Base-by-base conservation (phyloP, 495 filamentous ascomycete genomes). In the Lentithecium fluviatile region DNA sequence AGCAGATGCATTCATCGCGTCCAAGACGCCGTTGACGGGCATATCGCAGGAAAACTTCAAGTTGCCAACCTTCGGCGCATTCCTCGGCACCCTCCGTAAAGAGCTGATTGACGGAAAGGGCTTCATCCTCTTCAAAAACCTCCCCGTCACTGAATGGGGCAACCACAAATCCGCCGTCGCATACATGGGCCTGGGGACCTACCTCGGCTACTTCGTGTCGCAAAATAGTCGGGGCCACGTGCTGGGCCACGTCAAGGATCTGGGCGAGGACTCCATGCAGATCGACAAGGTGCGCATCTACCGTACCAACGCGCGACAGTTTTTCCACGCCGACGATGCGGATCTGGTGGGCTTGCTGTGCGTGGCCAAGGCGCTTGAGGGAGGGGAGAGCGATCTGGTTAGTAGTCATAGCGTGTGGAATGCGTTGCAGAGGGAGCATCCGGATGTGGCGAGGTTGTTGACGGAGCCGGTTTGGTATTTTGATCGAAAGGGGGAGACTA, bases 221-320 rank as follows among this genome's bases (percentile, higher is more conserved):
- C 91, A 96, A 69, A 96, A 96, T 75, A 83, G 84, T 7, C 82
- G 82, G 43, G 91, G 91, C n/a, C 91, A 95, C 72, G 88, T 95
- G 13, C 79, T 96, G 10, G 91, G 91, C 2, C 91, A 96, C 71
- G 91, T 95, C 70, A 91, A 95, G 74, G 89, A 95, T 74, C 79
- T 95, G 2, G 88, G 89, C 38, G 91, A 93, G 58, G 89, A 96
- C 73, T 75, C 87, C 26, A 85, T 80, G 10, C 81, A 88, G 72
- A 93, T 88, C 62, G 87, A 95, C 71, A 82, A 82, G 53, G 90
- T 95, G 20, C 82, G 91, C 43, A 95, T 95, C 70, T 95, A 95
- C 74, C 80, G 91, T 56, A 96, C 91, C 2, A 89, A 91, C 58
- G 91, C 91, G 24, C 80, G 89, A 73, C 85, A 88, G 72, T 87